phyloP scores from a whole-genome alignment of 2,329 filamentous ascomycete genomes.

The Aquanectria penicillioides region DNA sequence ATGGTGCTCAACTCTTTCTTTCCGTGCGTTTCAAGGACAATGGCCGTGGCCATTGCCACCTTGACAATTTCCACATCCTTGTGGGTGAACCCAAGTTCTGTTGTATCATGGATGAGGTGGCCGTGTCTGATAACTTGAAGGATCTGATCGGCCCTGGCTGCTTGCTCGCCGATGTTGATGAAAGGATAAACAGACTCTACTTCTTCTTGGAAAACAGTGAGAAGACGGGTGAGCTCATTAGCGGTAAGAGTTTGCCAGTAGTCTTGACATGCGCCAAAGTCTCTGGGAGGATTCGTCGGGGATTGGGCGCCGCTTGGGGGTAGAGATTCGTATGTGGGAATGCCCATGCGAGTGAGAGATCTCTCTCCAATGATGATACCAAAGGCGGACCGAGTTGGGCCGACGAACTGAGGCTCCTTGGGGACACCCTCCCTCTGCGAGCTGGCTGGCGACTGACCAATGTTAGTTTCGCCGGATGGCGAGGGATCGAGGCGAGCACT shows the following conservation, averaged over 20 bases:
- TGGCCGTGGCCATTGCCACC: conserved; percentile 46
- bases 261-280: conserved; percentile 15
- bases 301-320: conserved; percentile 39
- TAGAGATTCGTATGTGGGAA: conserved; percentile 41
- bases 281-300: conserved; percentile 25
- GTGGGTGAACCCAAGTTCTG: background rate
- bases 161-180: conserved; percentile 42
- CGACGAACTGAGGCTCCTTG: conserved; percentile 49
- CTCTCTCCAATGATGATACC: conserved; percentile 48
- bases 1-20: conserved; percentile 41
- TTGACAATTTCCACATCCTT: conserved; percentile 48
- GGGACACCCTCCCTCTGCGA: conserved; percentile 36
- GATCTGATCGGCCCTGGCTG: conserved; percentile 38
- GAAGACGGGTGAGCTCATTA: conserved; percentile 44
- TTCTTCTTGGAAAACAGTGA: conserved; percentile 52
- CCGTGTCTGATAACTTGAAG: conserved; percentile 33
- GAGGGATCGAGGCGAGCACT: conserved; percentile 21
- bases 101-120: background rate
- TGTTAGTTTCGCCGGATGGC: conserved; percentile 20
- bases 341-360: conserved; percentile 49
- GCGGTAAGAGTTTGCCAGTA: conserved; percentile 39
- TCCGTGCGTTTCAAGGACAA: conserved; percentile 46
- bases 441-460: conserved; percentile 30
- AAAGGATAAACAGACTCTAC: conserved; percentile 51
- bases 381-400: conserved; percentile 48